Evolutionary conservation across 2,329 filamentous ascomycete species (phyloP).

Genomic region (Ascosphaera aggregata): DNA sequence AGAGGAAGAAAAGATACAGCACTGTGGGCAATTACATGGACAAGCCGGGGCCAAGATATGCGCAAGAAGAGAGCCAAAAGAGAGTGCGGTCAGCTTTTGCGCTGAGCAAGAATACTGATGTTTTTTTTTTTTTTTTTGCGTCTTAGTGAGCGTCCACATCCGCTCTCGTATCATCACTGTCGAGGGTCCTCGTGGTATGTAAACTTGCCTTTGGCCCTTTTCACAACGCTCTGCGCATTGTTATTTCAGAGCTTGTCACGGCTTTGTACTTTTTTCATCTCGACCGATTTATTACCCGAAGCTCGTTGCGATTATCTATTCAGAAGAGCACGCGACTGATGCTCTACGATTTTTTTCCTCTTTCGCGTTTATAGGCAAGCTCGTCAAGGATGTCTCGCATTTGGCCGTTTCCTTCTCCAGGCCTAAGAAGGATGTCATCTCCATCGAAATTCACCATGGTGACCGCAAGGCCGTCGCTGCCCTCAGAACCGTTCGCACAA

Average conservation of each 20-base stretch:
- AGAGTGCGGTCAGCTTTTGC: conserved; percentile 5
- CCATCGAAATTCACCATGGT: conserved; percentile 98
- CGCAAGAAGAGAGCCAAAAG: conserved; percentile 1
- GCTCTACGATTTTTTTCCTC: background rate
- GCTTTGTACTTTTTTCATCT: conserved; percentile 2
- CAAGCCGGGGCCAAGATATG: background rate
- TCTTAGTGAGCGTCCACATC: conserved; percentile 86
- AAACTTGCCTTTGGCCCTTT: too few species aligned
- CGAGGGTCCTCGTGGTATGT: conserved; percentile 75
- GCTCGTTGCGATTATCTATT: too few species aligned
- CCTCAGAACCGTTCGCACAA: conserved; percentile 88
- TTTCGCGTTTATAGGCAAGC: conserved; percentile 43
- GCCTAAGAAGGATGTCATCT: conserved; percentile 66
- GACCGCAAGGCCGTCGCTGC: conserved; percentile 93
- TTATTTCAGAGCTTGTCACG: too few species aligned
- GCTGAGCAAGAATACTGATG: conserved; percentile 6
- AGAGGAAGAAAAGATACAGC: background rate
- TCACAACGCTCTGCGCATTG: too few species aligned
- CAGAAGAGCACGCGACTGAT: conserved; percentile 8
- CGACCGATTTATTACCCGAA: too few species aligned
- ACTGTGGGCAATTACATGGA: conserved; percentile 1
- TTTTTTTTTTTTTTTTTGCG: conserved; percentile 11
- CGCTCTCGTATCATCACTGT: conserved; percentile 93
- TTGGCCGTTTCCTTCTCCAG: conserved; percentile 87
- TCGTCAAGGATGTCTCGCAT: conserved; percentile 90